phyloP scores from a whole-genome alignment of 441 rosid species.

The Cnidoscolus chayamansa region DNA sequence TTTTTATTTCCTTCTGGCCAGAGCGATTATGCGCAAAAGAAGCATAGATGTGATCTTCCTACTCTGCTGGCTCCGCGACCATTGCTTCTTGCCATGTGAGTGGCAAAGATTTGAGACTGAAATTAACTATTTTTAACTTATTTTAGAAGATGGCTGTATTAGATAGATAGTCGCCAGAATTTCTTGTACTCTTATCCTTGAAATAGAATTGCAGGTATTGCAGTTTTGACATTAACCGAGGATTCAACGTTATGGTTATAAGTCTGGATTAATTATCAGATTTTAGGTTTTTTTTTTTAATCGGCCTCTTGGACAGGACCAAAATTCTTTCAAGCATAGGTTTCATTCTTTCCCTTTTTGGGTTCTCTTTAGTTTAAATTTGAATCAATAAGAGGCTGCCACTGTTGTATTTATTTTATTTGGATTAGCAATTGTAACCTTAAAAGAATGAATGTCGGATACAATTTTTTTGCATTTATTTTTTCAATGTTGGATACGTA shows the following conservation, averaged over 20 bases:
- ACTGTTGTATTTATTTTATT: background rate
- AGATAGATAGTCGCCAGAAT: background rate
- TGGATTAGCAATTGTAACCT: slow-evolving; percentile 15
- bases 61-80: background rate
- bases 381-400: slow-evolving; percentile 6
- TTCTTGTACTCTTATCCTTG: slow-evolving; percentile 15
- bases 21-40: slow-evolving; percentile 76
- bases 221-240: slow-evolving; percentile 9
- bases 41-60: slow-evolving; percentile 30
- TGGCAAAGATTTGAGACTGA: slow-evolving; percentile 5
- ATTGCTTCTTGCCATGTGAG: background rate
- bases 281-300: background rate
- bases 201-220: slow-evolving; percentile 6
- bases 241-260: slow-evolving; percentile 5
- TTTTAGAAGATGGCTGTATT: background rate
- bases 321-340: slow-evolving; percentile 29
- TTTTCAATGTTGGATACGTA: background rate
- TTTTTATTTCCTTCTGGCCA: slow-evolving; percentile 26
- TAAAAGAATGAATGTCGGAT: slow-evolving; percentile 1
- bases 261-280: background rate
- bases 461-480: background rate
- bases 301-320: slow-evolving; percentile 12
- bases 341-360: background rate
- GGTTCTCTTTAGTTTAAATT: background rate
- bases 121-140: slow-evolving; percentile 18